These are phyloP conservation scores for Epichloe glyceriae DNA, from an alignment of 2,329 filamentous ascomycete species.

Conservation along the genomic window DNA sequence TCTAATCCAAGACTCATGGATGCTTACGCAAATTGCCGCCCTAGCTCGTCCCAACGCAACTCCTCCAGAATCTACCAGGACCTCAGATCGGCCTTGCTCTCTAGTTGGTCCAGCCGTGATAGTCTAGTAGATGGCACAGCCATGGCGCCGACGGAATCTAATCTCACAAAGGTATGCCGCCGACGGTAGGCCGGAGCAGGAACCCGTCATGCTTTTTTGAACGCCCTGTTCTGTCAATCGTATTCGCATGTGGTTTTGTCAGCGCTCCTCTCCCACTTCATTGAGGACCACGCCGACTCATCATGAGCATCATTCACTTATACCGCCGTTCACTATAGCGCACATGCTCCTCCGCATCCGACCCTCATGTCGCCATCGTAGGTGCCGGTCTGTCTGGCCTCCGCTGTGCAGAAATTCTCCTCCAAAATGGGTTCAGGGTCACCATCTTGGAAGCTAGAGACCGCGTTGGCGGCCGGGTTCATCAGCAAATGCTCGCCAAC, in stretches of 20 bases:
- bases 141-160: constrained; percentile 18
- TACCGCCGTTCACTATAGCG: constrained; percentile 8
- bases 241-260: not conserved
- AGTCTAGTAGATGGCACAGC: constrained; percentile 17
- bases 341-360: constrained; percentile 10
- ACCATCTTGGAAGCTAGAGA: constrained; percentile 57
- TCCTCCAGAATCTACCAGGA: constrained; percentile 38
- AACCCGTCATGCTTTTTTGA: not conserved
- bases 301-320: not conserved
- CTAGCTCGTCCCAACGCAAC: constrained; percentile 28
- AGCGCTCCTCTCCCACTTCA: not conserved
- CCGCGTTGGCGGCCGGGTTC: constrained; percentile 52
- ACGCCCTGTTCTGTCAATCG: not conserved
- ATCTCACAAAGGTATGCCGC: constrained; percentile 22
- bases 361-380: constrained; percentile 50
- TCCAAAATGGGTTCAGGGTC: constrained; percentile 51
- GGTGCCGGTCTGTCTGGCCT: constrained; percentile 59
- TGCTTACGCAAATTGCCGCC: constrained; percentile 37
- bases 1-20: constrained; percentile 29
- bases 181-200: not conserved
- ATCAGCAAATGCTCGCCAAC: constrained; percentile 35
- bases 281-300: not conserved
- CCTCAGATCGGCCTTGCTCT: constrained; percentile 28
- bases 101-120: constrained; percentile 21
- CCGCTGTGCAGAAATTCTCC: constrained; percentile 55